Conservation (phyloP, 31 red algal genomes). For the Bonnemaisonia californica region DNA sequence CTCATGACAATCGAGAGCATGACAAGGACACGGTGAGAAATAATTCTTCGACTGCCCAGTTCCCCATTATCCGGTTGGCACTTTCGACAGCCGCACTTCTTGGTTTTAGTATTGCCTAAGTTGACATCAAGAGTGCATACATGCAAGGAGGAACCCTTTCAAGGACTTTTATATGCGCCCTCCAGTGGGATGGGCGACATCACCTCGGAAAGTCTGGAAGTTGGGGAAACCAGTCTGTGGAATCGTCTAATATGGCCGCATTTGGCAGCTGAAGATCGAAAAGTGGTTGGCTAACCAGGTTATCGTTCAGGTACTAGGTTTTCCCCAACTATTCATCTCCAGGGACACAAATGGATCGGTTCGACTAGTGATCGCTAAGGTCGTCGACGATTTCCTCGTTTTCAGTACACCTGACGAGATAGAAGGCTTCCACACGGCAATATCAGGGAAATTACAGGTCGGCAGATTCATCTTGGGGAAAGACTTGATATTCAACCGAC, state of each 20-base stretch:
- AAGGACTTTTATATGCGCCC: not conserved
- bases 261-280: slow-evolving; percentile 8
- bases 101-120: not conserved
- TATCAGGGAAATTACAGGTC: not conserved
- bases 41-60: slow-evolving; percentile 4
- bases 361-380: not conserved
- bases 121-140: slow-evolving; percentile 27
- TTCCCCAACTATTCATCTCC: not conserved
- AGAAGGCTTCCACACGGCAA: not conserved
- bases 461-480: not conserved
- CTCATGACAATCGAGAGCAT: slow-evolving; percentile 14
- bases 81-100: not conserved
- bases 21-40: not conserved
- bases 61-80: slow-evolving; percentile 1
- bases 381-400: slow-evolving; percentile 18
- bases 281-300: not conserved
- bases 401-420: not conserved
- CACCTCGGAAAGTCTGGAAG: not conserved
- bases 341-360: not conserved
- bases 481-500: not conserved
- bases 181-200: not conserved
- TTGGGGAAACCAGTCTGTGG: slow-evolving; percentile 4
- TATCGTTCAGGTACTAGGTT: not conserved
- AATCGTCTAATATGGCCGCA: not conserved
- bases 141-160: not conserved